Percentiles rank a stretch among this genome's conserved stretches.
These are phyloP conservation scores for Rosa multiflora DNA, from an alignment of 306 rosid genomes.

Conservation along the genomic window DNA sequence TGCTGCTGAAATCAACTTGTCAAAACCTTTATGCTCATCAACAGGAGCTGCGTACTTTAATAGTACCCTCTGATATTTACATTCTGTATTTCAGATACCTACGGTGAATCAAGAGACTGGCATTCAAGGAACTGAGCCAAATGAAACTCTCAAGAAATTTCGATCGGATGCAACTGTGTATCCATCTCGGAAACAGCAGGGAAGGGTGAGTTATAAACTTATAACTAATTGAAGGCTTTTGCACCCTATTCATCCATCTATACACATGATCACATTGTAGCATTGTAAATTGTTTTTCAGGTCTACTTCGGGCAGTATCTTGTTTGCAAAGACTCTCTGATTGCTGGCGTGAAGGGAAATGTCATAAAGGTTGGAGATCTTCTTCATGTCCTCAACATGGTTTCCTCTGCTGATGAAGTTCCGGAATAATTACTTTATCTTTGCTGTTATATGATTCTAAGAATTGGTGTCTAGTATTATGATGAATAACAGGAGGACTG, in stretches of 20 bases:
- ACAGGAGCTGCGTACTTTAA: background rate
- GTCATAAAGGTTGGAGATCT: slow-evolving; percentile 57
- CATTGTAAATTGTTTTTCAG: slow-evolving; percentile 40
- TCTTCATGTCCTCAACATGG: slow-evolving; percentile 46
- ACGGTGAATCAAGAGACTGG: slow-evolving; percentile 71
- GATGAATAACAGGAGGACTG: background rate
- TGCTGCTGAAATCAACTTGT: background rate
- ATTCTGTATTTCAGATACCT: slow-evolving; percentile 55
- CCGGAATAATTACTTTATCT: slow-evolving; percentile 38
- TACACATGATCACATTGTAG: slow-evolving; percentile 10
- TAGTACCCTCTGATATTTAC: slow-evolving; percentile 4
- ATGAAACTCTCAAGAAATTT: slow-evolving; percentile 45
- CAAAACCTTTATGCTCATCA: background rate
- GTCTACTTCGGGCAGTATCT: slow-evolving; percentile 81
- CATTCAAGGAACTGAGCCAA: slow-evolving; percentile 62
- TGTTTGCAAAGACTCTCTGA: slow-evolving; percentile 51
- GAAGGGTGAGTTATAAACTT: slow-evolving; percentile 49
- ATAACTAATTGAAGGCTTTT: slow-evolving; percentile 16
- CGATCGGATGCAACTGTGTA: slow-evolving; percentile 68
- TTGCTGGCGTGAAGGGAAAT: slow-evolving; percentile 45
- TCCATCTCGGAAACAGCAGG: slow-evolving; percentile 54
- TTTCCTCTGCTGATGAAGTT: slow-evolving; percentile 52
- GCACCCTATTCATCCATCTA: background rate
- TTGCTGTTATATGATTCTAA: background rate
- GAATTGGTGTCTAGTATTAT: background rate